These are phyloP conservation scores for Podochytrium sp. DNA, from an alignment of 192 early-diverging fungal species.

Conservation along the genomic window DNA sequence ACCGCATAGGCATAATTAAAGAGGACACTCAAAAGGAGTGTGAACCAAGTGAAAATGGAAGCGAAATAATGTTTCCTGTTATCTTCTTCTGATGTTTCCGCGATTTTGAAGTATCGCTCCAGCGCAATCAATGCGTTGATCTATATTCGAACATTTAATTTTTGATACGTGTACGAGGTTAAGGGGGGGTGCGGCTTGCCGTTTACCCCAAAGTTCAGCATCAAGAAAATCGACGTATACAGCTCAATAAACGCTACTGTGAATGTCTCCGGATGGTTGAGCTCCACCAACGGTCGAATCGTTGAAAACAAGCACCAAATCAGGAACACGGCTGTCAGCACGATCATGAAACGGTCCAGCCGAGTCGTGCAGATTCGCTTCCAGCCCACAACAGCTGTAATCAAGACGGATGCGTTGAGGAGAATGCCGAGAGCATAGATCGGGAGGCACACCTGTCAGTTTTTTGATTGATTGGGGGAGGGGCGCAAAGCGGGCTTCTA, in stretches of 20 bases:
- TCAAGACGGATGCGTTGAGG: background rate
- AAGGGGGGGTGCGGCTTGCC: no score
- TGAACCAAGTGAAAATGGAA: background rate
- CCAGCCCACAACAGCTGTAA: background rate
- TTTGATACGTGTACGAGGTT: no score
- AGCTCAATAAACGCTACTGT: background rate
- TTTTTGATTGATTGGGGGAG: no score
- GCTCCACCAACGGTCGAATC: background rate
- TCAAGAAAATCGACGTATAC: conserved; percentile 2
- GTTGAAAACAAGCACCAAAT: background rate
- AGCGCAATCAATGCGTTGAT: background rate
- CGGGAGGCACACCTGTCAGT: background rate
- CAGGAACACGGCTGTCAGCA: background rate
- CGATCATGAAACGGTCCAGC: background rate
- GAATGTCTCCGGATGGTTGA: background rate
- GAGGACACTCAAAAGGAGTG: background rate
- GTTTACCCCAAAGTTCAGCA: conserved; percentile 7
- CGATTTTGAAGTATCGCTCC: conserved; percentile 16
- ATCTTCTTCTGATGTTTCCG: background rate
- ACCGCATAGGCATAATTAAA: background rate
- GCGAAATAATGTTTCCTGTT: background rate
- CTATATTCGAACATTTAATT: no score
- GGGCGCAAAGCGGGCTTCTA: no score
- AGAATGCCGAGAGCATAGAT: background rate
- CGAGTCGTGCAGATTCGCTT: background rate